Conservation (phyloP, 2,329 filamentous ascomycete species). For the Aspergillus pseudoviridinutans region DNA sequence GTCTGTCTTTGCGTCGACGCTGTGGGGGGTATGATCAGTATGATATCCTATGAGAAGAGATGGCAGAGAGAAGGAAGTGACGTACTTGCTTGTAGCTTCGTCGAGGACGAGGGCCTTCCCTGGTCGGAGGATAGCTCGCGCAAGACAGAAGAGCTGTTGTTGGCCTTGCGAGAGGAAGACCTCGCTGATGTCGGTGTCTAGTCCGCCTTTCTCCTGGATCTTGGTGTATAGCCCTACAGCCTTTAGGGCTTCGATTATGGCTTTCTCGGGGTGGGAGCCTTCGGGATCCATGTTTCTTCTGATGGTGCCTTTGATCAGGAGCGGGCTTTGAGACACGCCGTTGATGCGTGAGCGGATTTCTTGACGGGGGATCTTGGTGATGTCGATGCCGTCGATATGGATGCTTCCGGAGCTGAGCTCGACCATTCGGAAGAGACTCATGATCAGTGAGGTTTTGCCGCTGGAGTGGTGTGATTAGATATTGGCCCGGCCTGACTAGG, state of each 20-base stretch:
- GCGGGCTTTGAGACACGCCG: constrained; percentile 43
- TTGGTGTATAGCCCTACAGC: constrained; percentile 36
- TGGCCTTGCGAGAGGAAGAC: constrained; percentile 56
- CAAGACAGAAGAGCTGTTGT: constrained; percentile 61
- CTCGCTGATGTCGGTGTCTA: constrained; percentile 44
- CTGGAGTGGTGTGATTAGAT: constrained; percentile 18
- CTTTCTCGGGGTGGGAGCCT: constrained; percentile 25
- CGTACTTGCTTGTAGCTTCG: constrained; percentile 39
- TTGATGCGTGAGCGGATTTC: constrained; percentile 40
- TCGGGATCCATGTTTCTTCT: constrained; percentile 40
- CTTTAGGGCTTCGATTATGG: constrained; percentile 35
- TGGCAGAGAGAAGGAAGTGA: constrained; percentile 9
- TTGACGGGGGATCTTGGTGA: constrained; percentile 36
- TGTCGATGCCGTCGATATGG: constrained; percentile 41
- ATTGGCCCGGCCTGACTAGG: background rate
- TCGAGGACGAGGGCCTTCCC: constrained; percentile 44
- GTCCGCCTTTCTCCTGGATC: constrained; percentile 36
- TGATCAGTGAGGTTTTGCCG: constrained; percentile 43
- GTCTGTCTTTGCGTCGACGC: constrained; percentile 57
- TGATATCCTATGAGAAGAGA: constrained; percentile 8
- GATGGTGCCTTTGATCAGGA: constrained; percentile 40
- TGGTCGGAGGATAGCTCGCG: constrained; percentile 52
- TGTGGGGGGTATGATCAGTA: constrained; percentile 17
- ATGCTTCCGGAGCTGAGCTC: constrained; percentile 39
- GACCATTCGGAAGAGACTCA: constrained; percentile 42